Base-by-base conservation (phyloP, 257 asterid species). In the Capsicum chinense region DNA sequence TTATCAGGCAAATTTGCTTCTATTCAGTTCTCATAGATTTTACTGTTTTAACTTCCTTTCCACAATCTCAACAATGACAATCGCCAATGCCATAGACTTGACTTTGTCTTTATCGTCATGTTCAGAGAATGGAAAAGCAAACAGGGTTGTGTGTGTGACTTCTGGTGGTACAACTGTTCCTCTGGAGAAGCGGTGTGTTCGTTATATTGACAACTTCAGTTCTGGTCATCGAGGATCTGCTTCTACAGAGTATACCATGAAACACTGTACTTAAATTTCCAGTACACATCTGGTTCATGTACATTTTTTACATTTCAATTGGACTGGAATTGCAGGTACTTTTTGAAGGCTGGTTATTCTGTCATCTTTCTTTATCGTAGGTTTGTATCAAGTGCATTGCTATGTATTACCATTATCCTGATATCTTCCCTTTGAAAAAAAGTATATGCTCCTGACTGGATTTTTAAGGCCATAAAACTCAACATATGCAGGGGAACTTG, bases 141-240 rank as follows among this genome's bases (percentile, higher is more conserved):
- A 79, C 7, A 91, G 95, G 89, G 92, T 94, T 71, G 99, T 93
- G 48, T 94, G 97, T 83, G 94, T 96, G 86, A 94, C 99, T 86
- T 93, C 98, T 82, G 99, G 99, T 79, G 98, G 99, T 74, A 96
- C 99, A 82, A 92, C 98, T 12, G 99, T 96, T 87, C 99, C 99
- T 84, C 88, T 96, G 89, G 99, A 96, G 84, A 94, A 87, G 74
- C 89, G 93, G n/a, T 93, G 97, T 87, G 99, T 96, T 83, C 98
- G 99, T 79, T 96, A 88, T 83, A 94, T 96, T 67, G 98, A 96
- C 90, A 96, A 96, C 86, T 96, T 96, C 88, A 92, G 97, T 94
- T 96, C 98, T 47, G 98, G 99, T 83, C 97, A 93, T 82, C 88
- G 98, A 90, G 99, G 98, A 90, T 97, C 98, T 84, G 94, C 99